A percentile compares a stretch with the other conserved stretches of the same genome.
Conservation (phyloP, 192 early-diverging fungal genomes). For the Coemansia sp. region DNA sequence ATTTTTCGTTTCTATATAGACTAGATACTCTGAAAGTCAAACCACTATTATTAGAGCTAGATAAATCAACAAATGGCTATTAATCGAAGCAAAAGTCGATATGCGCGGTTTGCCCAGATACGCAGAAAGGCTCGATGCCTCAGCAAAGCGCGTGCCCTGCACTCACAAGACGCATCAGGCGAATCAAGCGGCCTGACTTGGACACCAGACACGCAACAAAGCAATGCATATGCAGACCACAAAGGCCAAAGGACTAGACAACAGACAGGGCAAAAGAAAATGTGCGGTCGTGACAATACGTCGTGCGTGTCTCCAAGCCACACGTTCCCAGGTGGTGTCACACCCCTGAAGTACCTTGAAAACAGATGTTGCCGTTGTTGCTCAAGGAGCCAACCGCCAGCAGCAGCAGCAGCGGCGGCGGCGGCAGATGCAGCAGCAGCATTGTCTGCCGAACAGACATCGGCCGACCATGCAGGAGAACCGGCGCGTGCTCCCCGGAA, state of each 20-base stretch:
- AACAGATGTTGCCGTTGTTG: neutral
- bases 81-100: neutral
- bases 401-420: no score
- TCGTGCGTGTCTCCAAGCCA: slow-evolving; percentile 7
- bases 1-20: no score
- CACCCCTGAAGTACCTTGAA: neutral
- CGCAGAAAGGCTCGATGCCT: neutral
- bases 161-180: neutral
- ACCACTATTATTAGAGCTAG: no score
- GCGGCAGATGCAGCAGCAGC: neutral
- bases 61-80: neutral
- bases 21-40: no score
- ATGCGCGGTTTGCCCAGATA: neutral
- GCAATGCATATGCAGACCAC: neutral
- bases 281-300: neutral
- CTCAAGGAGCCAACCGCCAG: neutral
- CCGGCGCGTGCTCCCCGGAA: slow-evolving; percentile 7
- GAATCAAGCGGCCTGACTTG: neutral
- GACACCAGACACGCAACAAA: neutral
- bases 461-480: neutral
- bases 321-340: slow-evolving; percentile 2
- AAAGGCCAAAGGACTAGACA: neutral
- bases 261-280: neutral
- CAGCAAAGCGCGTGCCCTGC: neutral
- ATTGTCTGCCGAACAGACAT: slow-evolving; percentile 5